Evolutionary conservation across 306 rosid genomes (phyloP).

Genomic region (Trifolium repens): DNA sequence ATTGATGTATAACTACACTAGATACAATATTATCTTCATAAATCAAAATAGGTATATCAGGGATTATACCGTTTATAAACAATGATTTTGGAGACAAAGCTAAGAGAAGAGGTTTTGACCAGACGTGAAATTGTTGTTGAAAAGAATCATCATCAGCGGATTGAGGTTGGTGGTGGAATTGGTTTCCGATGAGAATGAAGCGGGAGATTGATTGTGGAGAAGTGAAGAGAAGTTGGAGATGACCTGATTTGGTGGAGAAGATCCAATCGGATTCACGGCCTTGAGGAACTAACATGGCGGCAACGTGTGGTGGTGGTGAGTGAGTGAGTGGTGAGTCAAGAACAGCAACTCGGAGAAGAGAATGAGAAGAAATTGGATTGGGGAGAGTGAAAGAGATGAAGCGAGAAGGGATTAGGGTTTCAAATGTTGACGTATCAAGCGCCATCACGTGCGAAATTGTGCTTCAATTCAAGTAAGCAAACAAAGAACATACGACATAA

Average conservation of each 20-base stretch:
- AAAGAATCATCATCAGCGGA: conserved; percentile 7
- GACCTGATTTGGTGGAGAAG: conserved; percentile 75
- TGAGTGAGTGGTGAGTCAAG: conserved; percentile 68
- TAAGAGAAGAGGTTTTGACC: conserved; percentile 69
- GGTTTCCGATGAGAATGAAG: conserved; percentile 65
- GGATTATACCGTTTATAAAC: conserved; percentile 53
- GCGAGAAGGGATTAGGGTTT: conserved; percentile 60
- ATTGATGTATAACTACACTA: conserved; percentile 57
- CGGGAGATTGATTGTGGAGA: conserved; percentile 59
- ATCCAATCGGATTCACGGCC: conserved; percentile 86
- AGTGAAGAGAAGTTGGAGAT: conserved; percentile 68
- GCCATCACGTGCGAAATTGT: conserved; percentile 40
- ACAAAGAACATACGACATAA: too few species aligned
- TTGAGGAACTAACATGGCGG: conserved; percentile 71
- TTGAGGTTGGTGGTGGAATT: conserved; percentile 6
- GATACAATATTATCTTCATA: conserved; percentile 66
- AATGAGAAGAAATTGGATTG: conserved; percentile 48
- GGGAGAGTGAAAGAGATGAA: conserved; percentile 73
- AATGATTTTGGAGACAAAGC: conserved; percentile 73
- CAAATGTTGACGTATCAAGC: conserved; percentile 51
- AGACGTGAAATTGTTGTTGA: conserved; percentile 39
- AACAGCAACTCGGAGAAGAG: conserved; percentile 72
- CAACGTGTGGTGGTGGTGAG: conserved; percentile 48
- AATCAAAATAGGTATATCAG: conserved; percentile 69
- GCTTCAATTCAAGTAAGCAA: too few species aligned